Evolutionary conservation across 345 rosid genomes (phyloP).

Genomic region (Citrus reticulata): DNA sequence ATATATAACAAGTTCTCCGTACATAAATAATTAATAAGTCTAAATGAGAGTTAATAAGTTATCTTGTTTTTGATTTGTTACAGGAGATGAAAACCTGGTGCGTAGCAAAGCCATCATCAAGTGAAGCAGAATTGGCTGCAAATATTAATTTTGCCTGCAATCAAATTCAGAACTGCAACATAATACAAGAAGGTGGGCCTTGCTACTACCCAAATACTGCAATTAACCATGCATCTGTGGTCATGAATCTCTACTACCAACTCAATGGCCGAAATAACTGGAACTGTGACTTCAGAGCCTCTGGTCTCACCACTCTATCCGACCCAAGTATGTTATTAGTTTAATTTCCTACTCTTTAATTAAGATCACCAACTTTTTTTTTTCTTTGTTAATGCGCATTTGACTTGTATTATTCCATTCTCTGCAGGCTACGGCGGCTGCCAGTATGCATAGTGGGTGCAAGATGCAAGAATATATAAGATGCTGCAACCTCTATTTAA

Average conservation of each 20-base stretch:
- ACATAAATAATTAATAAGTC: too few relatives aligned
- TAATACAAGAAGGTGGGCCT: constrained; percentile 35
- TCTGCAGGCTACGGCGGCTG: constrained; percentile 13
- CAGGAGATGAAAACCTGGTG: constrained; percentile 36
- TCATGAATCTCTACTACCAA: constrained; percentile 51
- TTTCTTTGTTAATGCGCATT: too few relatives aligned
- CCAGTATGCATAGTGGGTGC: background rate
- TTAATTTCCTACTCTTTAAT: background rate
- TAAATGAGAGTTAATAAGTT: too few relatives aligned
- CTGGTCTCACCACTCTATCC: constrained; percentile 16
- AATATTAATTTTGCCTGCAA: constrained; percentile 30
- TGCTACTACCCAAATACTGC: constrained; percentile 37
- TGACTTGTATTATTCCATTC: background rate
- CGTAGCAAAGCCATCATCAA: constrained; percentile 27
- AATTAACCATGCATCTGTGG: constrained; percentile 39
- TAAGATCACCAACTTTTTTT: background rate
- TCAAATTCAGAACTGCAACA: constrained; percentile 20
- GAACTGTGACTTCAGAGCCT: constrained; percentile 38
- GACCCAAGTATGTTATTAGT: constrained; percentile 22
- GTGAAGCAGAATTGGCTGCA: constrained; percentile 27
- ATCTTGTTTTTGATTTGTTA: background rate
- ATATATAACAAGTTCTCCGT: too few relatives aligned
- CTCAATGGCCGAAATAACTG: constrained; percentile 28
- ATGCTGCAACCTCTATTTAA: background rate
- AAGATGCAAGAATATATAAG: background rate